Conservation (phyloP, 192 early-diverging fungal species). For the Linnemannia exigua region DNA sequence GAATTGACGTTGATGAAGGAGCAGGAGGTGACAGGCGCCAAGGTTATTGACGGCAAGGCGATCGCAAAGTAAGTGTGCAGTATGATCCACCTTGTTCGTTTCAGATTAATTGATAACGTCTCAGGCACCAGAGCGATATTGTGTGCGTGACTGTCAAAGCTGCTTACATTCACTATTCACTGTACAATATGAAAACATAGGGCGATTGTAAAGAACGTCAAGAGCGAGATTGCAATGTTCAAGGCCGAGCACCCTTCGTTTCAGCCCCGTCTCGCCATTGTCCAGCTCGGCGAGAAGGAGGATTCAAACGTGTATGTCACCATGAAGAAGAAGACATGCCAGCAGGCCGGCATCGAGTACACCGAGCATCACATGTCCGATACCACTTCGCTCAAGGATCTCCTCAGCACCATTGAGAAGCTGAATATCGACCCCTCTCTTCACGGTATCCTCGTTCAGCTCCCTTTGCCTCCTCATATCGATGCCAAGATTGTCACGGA, state of each 20-base stretch:
- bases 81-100: neutral
- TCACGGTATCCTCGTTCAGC: conserved; percentile 97
- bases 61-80: conserved; percentile 77
- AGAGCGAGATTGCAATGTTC: conserved; percentile 75
- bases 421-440: conserved; percentile 86
- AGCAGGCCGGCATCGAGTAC: conserved; percentile 70
- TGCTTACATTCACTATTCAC: neutral
- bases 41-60: conserved; percentile 84
- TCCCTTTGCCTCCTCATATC: conserved; percentile 92
- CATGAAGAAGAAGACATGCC: conserved; percentile 93
- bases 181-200: conserved; percentile 54
- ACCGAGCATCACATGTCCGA: conserved; percentile 40
- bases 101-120: neutral
- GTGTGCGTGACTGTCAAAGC: neutral
- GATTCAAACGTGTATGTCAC: conserved; percentile 95
- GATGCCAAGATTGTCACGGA: conserved; percentile 88
- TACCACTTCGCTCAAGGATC: conserved; percentile 46
- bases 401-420: conserved; percentile 74
- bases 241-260: conserved; percentile 76
- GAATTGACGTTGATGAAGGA: conserved; percentile 33
- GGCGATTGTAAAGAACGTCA: conserved; percentile 79
- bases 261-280: conserved; percentile 86
- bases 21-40: conserved; percentile 42
- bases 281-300: conserved; percentile 94
- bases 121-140: neutral